Evolutionary conservation across 305 asterid genomes (phyloP).

Genomic region (Euphrasia arctica): DNA sequence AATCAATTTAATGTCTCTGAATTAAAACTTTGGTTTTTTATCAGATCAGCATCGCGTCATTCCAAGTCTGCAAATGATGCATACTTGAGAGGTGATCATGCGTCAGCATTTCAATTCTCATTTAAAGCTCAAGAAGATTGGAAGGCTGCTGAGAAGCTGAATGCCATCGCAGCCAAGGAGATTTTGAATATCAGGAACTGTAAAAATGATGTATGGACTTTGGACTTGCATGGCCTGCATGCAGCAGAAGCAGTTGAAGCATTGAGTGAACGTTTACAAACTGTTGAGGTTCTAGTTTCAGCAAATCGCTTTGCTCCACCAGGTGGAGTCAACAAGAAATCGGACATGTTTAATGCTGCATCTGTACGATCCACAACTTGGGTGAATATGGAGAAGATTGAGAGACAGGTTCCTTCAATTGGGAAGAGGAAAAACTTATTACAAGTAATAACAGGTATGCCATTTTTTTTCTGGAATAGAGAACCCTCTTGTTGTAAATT

Average conservation of each 20-base stretch:
- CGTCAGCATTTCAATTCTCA: slow-evolving; percentile 57
- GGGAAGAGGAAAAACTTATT: slow-evolving; percentile 44
- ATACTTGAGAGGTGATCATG: slow-evolving; percentile 70
- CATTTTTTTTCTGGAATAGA: background rate
- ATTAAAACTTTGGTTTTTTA: slow-evolving; percentile 24
- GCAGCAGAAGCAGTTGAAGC: slow-evolving; percentile 85
- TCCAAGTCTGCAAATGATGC: slow-evolving; percentile 77
- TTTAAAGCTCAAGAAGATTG: slow-evolving; percentile 70
- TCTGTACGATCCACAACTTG: slow-evolving; percentile 29
- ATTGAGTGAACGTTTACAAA: slow-evolving; percentile 55
- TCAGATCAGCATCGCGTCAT: slow-evolving; percentile 72
- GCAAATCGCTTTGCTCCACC: slow-evolving; percentile 25
- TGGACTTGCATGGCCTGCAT: slow-evolving; percentile 96
- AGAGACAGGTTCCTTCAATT: slow-evolving; percentile 32
- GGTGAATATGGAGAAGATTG: slow-evolving; percentile 30
- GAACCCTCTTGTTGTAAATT: background rate
- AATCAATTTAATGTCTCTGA: slow-evolving; percentile 5
- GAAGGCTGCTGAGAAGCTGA: slow-evolving; percentile 62
- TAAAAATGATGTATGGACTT: slow-evolving; percentile 66
- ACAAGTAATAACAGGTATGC: slow-evolving; percentile 84
- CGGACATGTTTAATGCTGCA: slow-evolving; percentile 30
- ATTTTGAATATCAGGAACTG: slow-evolving; percentile 56
- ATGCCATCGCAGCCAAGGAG: slow-evolving; percentile 76
- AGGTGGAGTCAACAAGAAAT: slow-evolving; percentile 29
- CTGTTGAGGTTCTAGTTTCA: slow-evolving; percentile 49